Base-by-base conservation (phyloP, 805 yeast species). In the Hanseniaspora pseudoguilliermondii region DNA sequence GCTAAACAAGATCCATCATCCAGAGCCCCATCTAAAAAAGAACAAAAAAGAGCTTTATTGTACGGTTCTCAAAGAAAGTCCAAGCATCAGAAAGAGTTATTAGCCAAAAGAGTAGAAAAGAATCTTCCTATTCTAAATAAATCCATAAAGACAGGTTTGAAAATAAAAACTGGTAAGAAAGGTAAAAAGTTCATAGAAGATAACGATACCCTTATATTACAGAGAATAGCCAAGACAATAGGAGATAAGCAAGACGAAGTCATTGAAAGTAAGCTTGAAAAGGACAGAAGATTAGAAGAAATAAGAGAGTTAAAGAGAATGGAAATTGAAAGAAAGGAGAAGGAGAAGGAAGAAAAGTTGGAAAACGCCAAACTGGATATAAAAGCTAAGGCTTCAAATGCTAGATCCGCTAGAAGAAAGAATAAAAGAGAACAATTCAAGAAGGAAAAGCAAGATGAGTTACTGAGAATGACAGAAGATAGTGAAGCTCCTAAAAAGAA, bases 201-300 rank as follows among this genome's bases (percentile, higher is more conserved):
- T 63, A 76, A 80, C 61, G 87, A 88, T 64, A 68, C 76, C 15
- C 65, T 80, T 47, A 75, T 78, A 35, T 64, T 88, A 71, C 79
- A 78, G 60, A 76, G 95, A 68, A 74, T 91, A 58, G 80, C 90
- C 53, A 83, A 82, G 60, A 80, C 84, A 35, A 88, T 93, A 55
- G 89, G 88, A 63, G 95, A 89, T 65, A 79, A 83, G 59, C 76
- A 82, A 60, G 97, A 91, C 59, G 76, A 79, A 44, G 78, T 80
- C 9, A 82, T 84, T 62, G 96, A 90, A 64, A 84, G 95, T 61
- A 93, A 89, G 69, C 73, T 93, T 57, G 98, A 91, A 66, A 87
- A 86, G 65, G 83, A 95, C 0, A 80, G 86, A 65, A 82, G 95
- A 69, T 74, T 93, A 49, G 97, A 91, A 69, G 95, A 86, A 62